These are phyloP conservation scores for Yamadazyma phyllophila DNA, from an alignment of 805 yeast genomes.

Conservation along the genomic window DNA sequence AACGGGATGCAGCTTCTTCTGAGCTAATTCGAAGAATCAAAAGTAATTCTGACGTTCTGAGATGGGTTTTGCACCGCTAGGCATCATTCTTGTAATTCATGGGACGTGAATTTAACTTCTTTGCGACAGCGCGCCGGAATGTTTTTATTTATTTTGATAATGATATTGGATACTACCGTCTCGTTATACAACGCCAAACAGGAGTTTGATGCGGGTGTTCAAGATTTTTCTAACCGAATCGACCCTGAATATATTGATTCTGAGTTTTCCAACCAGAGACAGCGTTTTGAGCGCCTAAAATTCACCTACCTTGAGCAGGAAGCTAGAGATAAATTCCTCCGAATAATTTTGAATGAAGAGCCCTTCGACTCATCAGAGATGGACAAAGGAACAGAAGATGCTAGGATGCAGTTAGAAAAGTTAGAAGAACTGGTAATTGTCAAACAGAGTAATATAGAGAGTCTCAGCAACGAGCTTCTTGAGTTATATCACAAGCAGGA, in stretches of 20 bases:
- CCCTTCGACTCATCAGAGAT: conserved; percentile 20
- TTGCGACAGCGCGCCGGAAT: not conserved
- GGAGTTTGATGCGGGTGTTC: conserved; percentile 16
- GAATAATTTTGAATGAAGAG: conserved; percentile 35
- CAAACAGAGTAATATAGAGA: conserved; percentile 28
- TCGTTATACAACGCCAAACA: conserved; percentile 13
- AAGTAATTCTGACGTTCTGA: no score
- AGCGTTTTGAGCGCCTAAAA: conserved; percentile 52
- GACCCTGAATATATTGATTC: conserved; percentile 33
- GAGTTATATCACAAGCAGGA: conserved; percentile 23
- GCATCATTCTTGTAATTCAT: no score
- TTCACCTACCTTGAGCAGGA: conserved; percentile 71
- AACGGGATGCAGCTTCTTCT: no score
- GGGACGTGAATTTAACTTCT: no score
- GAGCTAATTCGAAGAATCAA: no score
- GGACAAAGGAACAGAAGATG: conserved; percentile 20
- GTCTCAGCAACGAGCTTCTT: conserved; percentile 24
- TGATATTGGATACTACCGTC: conserved; percentile 10
- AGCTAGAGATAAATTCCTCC: conserved; percentile 63
- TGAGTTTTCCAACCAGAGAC: conserved; percentile 36
- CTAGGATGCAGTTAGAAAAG: conserved; percentile 22
- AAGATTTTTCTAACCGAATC: conserved; percentile 1
- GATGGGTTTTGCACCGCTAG: no score
- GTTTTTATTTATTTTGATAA: conserved; percentile 1
- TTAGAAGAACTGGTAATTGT: conserved; percentile 25